Base-by-base conservation (phyloP, 305 asterid genomes). In the Fraxinus baroniana region DNA sequence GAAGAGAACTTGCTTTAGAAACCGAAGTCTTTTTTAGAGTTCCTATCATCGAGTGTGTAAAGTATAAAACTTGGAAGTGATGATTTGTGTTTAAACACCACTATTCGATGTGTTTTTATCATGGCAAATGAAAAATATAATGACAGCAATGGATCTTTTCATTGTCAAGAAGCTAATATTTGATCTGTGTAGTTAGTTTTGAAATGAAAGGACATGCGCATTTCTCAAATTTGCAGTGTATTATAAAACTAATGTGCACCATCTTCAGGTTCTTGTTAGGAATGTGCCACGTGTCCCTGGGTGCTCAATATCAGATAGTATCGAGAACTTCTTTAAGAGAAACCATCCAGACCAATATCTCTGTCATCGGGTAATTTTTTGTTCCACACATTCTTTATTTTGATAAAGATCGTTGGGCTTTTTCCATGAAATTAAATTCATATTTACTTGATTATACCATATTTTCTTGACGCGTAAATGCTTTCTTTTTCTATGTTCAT, bases 231-330 rank as follows among this genome's bases (percentile, higher is more conserved):
- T 85, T 81, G 8, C 17, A 39, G 2, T 39, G 46, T 8, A 44
- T 96, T 96, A 36, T 36, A 36, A 36, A 8, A 36, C 41, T 30
- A 52, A 52, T 77, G 35, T 66, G 71, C n/a, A 76, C 75, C 55
- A 83, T 82, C 81, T 86, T 80, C 92, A 96, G 98, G 99, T 96
- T 84, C 97, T 94, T 83, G 97, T 94, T 46, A 88, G 94, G 87
- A 93, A 92, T 78, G 92, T 96, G 74, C 98, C 99, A 30, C 90
- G 76, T 84, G 86, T 88, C 83, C 85, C 96, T 55, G 93, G 96
- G 71, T 89, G 90, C 84, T 90, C 98, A 2, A 78, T 89, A 83
- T 89, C 98, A 73, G 95, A 92, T 81, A 86, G 87, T 78, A 90
- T 92, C 15, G 95, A 94, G 17, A 88, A 86, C 79, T 96, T 90